Conservation (phyloP, 768 basidiomycete genomes). For the Scleroderma bovista region DNA sequence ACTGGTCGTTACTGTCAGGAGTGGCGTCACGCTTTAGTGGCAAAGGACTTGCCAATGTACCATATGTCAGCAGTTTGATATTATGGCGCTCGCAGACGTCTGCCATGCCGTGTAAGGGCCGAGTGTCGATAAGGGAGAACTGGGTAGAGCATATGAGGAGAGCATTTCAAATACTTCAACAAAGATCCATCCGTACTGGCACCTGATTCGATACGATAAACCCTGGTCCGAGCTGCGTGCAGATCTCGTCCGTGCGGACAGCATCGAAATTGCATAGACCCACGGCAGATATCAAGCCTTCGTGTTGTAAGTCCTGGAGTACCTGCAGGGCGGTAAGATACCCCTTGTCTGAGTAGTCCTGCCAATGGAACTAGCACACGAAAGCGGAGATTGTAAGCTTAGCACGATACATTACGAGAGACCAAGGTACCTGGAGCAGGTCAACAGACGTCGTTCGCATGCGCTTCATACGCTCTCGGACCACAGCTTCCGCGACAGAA, state of each 20-base stretch:
- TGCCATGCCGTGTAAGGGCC: conserved; percentile 72
- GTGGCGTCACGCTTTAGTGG: no score
- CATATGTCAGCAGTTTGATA: conserved; percentile 76
- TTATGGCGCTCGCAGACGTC: conserved; percentile 69
- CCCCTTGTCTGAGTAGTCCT: conserved; percentile 51
- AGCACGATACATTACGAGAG: not conserved
- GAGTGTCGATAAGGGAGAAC: conserved; percentile 80
- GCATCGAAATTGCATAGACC: conserved; percentile 84
- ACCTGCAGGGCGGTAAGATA: conserved; percentile 46
- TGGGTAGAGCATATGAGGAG: conserved; percentile 24
- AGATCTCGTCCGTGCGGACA: conserved; percentile 71
- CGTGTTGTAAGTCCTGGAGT: conserved; percentile 53
- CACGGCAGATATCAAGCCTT: conserved; percentile 57
- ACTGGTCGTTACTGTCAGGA: no score
- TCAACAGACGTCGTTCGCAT: conserved; percentile 59
- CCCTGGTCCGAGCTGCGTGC: conserved; percentile 64
- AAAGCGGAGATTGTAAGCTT: not conserved
- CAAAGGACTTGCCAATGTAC: conserved; percentile 55
- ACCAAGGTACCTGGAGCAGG: conserved; percentile 56
- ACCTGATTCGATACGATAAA: conserved; percentile 79
- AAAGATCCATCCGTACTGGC: conserved; percentile 41
- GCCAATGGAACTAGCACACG: conserved; percentile 69
- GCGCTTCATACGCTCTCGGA: conserved; percentile 65
- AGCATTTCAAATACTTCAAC: not conserved
- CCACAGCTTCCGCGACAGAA: conserved; percentile 51